phyloP scores from a whole-genome alignment of 352 stramenopile species.

The Globisporangium iwayamae region DNA sequence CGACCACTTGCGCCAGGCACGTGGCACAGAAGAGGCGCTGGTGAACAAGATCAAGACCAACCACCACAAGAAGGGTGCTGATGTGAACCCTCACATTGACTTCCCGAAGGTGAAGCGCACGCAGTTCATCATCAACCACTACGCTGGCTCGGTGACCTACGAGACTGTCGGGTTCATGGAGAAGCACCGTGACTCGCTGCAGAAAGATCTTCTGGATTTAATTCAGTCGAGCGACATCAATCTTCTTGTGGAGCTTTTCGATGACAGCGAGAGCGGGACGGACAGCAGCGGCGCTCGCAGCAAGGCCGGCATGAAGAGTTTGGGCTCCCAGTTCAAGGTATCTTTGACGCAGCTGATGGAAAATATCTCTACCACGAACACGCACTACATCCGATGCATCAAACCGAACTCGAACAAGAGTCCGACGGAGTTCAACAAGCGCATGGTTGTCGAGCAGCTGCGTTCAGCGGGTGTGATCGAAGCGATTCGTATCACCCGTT shows the following conservation, averaged over 20 bases:
- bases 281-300: constrained; percentile 35
- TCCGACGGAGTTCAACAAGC: constrained; percentile 84
- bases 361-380: constrained; percentile 81
- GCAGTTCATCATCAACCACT: constrained; percentile 96
- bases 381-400: constrained; percentile 88
- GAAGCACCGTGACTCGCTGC: constrained; percentile 94
- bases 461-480: constrained; percentile 90
- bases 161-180: constrained; percentile 94
- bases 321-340: constrained; percentile 84
- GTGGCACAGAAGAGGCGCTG: constrained; percentile 82
- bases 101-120: constrained; percentile 88
- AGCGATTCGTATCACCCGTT: constrained; percentile 90
- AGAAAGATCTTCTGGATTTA: constrained; percentile 92
- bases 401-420: constrained; percentile 89
- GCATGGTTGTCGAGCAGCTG: constrained; percentile 90
- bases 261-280: constrained; percentile 41
- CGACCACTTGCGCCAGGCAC: constrained; percentile 80
- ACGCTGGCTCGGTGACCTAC: constrained; percentile 94
- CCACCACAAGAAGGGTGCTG: constrained; percentile 67
- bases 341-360: constrained; percentile 84
- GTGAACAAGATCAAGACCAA: constrained; percentile 88
- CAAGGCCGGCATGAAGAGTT: constrained; percentile 68
- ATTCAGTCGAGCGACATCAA: constrained; percentile 70
- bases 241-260: constrained; percentile 73
- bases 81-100: constrained; percentile 74